Percentiles rank a stretch among this genome's conserved stretches.
These are phyloP conservation scores for Lachnellula hyalina DNA, from an alignment of 2,329 filamentous ascomycete genomes.

Conservation along the genomic window DNA sequence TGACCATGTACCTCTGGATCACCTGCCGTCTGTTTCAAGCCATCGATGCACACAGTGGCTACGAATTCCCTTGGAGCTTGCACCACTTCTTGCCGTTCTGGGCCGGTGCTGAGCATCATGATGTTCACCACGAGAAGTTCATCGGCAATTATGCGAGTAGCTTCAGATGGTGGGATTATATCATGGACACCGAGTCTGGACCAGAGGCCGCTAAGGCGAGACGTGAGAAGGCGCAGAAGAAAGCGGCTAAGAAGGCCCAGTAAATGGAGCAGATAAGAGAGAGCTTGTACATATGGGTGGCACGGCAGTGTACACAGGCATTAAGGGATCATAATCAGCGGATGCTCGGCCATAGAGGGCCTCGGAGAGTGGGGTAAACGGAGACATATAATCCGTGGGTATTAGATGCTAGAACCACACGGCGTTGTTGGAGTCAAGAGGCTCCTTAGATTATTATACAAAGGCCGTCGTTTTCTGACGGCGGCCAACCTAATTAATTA, in stretches of 20 bases:
- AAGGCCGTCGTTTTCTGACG: not conserved
- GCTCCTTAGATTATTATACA: constrained; percentile 4
- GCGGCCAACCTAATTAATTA: constrained; percentile 10
- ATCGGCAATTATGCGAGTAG: constrained; percentile 97
- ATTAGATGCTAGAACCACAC: not conserved
- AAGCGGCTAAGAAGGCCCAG: constrained; percentile 56
- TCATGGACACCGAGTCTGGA: constrained; percentile 88
- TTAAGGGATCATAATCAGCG: not conserved
- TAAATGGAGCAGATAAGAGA: constrained; percentile 11
- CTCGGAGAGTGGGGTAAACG: not conserved
- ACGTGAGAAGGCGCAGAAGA: constrained; percentile 66
- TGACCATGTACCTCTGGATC: constrained; percentile 99
- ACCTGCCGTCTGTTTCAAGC: constrained; percentile 89
- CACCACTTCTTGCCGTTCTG: constrained; percentile 96
- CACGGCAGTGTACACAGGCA: not conserved
- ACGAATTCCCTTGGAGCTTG: constrained; percentile 97
- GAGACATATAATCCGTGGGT: not conserved
- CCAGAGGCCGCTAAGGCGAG: constrained; percentile 80
- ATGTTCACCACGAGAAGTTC: constrained; percentile 96
- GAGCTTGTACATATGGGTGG: constrained; percentile 13
- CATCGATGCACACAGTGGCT: constrained; percentile 94
- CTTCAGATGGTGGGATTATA: constrained; percentile 98
- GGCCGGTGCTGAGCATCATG: constrained; percentile 95
- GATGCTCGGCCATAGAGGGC: not conserved
- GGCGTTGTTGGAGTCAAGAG: not conserved